phyloP scores from a whole-genome alignment of 1,284 basidiomycete species.

The Tilletiaria anomala region DNA sequence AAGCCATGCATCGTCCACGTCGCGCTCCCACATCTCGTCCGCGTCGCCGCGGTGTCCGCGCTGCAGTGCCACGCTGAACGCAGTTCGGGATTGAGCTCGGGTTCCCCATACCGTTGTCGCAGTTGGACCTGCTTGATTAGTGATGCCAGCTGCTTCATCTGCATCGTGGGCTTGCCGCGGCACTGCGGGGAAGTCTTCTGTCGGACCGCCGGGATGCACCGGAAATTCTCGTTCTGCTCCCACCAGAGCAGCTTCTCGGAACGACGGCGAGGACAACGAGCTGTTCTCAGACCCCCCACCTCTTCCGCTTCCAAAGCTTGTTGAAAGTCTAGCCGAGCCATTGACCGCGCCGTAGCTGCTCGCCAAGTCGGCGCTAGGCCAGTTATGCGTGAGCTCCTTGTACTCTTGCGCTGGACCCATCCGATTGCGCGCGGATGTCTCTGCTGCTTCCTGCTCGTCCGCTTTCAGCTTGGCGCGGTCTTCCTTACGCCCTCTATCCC shows the following conservation, averaged over 20 bases:
- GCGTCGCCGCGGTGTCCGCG: slow-evolving; percentile 3
- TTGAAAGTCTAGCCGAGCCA: too few relatives aligned
- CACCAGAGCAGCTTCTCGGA: slow-evolving; percentile 29
- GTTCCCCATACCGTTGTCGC: slow-evolving; percentile 36
- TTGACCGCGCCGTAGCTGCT: too few relatives aligned
- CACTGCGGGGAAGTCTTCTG: slow-evolving; percentile 23
- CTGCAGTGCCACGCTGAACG: not conserved
- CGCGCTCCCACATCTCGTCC: slow-evolving; percentile 11
- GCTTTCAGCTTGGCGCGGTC: slow-evolving; percentile 27
- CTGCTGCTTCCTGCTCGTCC: slow-evolving; percentile 28
- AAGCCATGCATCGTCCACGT: slow-evolving; percentile 34
- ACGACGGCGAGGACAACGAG: slow-evolving; percentile 14
- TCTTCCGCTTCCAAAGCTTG: slow-evolving; percentile 1
- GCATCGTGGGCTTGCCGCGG: slow-evolving; percentile 4
- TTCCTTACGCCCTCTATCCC: slow-evolving; percentile 25
- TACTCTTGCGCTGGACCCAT: too few relatives aligned
- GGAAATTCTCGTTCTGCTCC: slow-evolving; percentile 35
- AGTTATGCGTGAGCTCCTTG: too few relatives aligned
- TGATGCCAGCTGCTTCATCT: not conserved
- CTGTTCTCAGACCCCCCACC: too few relatives aligned
- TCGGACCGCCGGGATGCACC: slow-evolving; percentile 21
- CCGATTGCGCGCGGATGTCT: too few relatives aligned
- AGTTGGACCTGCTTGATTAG: not conserved
- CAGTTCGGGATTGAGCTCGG: slow-evolving; percentile 9
- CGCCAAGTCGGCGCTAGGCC: too few relatives aligned